Conservation (phyloP, 768 basidiomycete species). For the Vishniacozyma victoriae region DNA sequence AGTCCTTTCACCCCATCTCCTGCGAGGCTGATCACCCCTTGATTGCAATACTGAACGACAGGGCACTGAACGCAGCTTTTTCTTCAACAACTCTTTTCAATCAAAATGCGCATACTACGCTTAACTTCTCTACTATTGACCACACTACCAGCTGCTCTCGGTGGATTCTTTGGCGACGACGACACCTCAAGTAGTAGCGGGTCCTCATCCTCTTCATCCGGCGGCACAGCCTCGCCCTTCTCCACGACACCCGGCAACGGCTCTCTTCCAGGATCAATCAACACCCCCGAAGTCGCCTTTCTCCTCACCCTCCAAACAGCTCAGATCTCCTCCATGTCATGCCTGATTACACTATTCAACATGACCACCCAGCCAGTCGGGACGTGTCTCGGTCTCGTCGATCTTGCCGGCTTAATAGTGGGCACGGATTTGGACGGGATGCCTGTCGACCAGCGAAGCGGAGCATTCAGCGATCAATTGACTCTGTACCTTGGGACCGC, state of each 20-base stretch:
- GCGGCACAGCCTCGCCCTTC: not conserved
- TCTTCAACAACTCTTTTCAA: not conserved
- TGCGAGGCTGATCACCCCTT: not conserved
- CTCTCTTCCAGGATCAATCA: too few relatives aligned
- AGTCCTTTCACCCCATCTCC: not conserved
- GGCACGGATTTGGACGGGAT: not conserved
- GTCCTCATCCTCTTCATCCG: slow-evolving; percentile 3
- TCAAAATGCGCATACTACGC: not conserved
- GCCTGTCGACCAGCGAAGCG: not conserved
- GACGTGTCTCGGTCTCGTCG: slow-evolving; percentile 32
- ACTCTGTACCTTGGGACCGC: slow-evolving; percentile 25
- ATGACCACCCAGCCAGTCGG: slow-evolving; percentile 37
- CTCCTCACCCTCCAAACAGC: slow-evolving; percentile 34
- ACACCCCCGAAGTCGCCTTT: slow-evolving; percentile 22
- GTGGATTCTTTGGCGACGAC: slow-evolving; percentile 2
- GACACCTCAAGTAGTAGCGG: slow-evolving; percentile 1
- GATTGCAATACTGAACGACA: not conserved
- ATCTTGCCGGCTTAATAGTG: slow-evolving; percentile 28
- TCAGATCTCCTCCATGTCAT: slow-evolving; percentile 34
- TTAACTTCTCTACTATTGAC: slow-evolving; percentile 1
- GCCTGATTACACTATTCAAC: slow-evolving; percentile 43
- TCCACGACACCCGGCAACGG: not conserved
- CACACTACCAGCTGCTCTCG: not conserved
- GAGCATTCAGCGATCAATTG: slow-evolving; percentile 32
- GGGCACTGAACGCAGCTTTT: not conserved